A percentile compares a stretch with the other conserved stretches of the same genome.
phyloP scores from a whole-genome alignment of 2,329 filamentous ascomycete genomes.

The Fusarium sp. region DNA sequence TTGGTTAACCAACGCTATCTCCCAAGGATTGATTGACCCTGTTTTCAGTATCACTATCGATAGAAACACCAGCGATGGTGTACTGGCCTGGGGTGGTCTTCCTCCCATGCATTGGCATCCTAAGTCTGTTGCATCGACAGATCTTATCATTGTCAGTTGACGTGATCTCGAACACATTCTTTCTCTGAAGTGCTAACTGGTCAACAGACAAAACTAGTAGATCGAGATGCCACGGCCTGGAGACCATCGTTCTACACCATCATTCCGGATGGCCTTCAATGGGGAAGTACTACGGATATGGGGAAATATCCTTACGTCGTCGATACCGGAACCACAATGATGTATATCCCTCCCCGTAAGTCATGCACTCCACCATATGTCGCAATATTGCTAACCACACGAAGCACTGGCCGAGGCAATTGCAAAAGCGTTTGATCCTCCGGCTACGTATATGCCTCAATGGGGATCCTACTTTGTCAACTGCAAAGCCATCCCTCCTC shows the following conservation, averaged over 20 bases:
- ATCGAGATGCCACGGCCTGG: conserved; percentile 54
- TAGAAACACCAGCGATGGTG: conserved; percentile 59
- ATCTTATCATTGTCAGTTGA: conserved; percentile 59
- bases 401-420: conserved; percentile 61
- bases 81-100: conserved; percentile 61
- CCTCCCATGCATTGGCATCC: conserved; percentile 52
- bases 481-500: conserved; percentile 60
- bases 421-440: conserved; percentile 59
- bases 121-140: conserved; percentile 50
- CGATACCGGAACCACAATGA: conserved; percentile 64
- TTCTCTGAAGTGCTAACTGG: conserved; percentile 1
- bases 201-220: conserved; percentile 58
- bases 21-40: conserved; percentile 58
- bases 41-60: conserved; percentile 62
- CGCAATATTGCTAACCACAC: background rate
- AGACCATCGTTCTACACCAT: conserved; percentile 66
- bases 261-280: conserved; percentile 61
- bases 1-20: conserved; percentile 61
- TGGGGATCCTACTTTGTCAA: conserved; percentile 62
- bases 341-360: conserved; percentile 62
- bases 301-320: conserved; percentile 62
- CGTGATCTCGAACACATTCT: background rate
- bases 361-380: background rate
- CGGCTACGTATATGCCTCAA: conserved; percentile 59
- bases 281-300: conserved; percentile 55